Percentiles rank a stretch among this genome's conserved stretches.
Evolutionary conservation across 176 grass and related monocot species (phyloP).

Genomic region (Poa annua): DNA sequence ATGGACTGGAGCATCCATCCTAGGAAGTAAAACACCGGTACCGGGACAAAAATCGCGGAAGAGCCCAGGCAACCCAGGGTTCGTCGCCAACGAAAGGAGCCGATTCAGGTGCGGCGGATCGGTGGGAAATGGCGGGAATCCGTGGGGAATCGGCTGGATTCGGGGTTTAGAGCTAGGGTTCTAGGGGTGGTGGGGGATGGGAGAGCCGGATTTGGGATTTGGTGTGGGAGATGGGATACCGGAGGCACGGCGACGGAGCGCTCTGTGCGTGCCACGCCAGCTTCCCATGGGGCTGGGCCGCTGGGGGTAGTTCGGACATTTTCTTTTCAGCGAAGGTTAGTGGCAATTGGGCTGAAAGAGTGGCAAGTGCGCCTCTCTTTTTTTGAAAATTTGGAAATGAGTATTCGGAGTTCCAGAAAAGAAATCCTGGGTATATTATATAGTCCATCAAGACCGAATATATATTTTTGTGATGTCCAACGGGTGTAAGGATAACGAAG

Average conservation of each 20-base stretch:
- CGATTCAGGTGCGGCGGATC: not conserved
- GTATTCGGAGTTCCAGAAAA: too few species aligned
- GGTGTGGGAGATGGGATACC: slow-evolving; percentile 31
- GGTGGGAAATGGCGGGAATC: slow-evolving; percentile 41
- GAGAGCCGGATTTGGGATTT: slow-evolving; percentile 30
- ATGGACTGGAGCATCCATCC: not conserved
- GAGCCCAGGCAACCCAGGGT: not conserved
- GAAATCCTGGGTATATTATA: too few species aligned
- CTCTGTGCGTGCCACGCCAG: slow-evolving; percentile 20
- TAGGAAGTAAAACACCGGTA: not conserved
- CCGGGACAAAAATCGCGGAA: not conserved
- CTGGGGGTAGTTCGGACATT: too few species aligned
- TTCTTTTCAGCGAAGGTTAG: too few species aligned
- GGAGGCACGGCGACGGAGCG: not conserved
- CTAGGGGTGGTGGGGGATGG: not conserved
- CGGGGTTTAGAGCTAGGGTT: slow-evolving; percentile 37
- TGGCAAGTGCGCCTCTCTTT: too few species aligned
- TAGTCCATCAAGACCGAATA: too few species aligned
- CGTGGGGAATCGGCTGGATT: slow-evolving; percentile 2
- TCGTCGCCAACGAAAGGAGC: not conserved
- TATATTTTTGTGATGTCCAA: too few species aligned
- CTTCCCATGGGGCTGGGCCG: not conserved
- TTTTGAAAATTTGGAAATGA: too few species aligned
- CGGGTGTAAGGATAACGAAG: too few species aligned
- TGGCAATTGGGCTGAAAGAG: too few species aligned